Evolutionary conservation across 2,329 filamentous ascomycete genomes (phyloP).

Genomic region (Mycocentrospora acerina): DNA sequence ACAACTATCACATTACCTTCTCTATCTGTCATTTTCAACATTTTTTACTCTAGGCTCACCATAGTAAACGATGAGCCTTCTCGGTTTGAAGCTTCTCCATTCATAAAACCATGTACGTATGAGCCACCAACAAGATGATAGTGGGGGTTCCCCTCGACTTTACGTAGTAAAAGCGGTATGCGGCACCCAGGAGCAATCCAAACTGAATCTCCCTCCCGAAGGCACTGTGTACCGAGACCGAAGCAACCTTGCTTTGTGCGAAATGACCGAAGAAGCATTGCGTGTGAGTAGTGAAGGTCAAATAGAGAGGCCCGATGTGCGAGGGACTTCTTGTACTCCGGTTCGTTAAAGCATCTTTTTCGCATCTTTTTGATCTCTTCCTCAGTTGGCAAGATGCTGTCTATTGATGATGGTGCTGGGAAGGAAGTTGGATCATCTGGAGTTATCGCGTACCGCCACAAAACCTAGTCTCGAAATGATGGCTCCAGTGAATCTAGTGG

Average conservation of each 20-base stretch:
- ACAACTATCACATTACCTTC: too few species aligned
- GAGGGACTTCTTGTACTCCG: slow-evolving; percentile 2
- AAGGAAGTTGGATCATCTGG: neutral
- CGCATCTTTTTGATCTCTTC: slow-evolving; percentile 3
- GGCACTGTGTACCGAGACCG: slow-evolving; percentile 15
- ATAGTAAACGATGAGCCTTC: slow-evolving; percentile 7
- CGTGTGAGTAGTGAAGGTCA: slow-evolving; percentile 15
- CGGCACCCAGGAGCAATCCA: slow-evolving; percentile 18
- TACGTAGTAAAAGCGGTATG: slow-evolving; percentile 17
- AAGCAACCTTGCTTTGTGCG: slow-evolving; percentile 13
- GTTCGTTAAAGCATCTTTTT: neutral
- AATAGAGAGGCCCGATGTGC: slow-evolving; percentile 10
- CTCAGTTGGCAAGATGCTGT: slow-evolving; percentile 2
- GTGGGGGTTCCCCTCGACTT: slow-evolving; percentile 1
- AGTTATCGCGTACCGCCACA: slow-evolving; percentile 11
- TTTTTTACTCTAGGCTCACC: slow-evolving; percentile 14
- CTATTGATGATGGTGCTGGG: neutral
- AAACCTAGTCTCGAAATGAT: slow-evolving; percentile 15
- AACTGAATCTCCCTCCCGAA: slow-evolving; percentile 12
- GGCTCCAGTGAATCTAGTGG: neutral
- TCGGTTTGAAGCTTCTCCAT: slow-evolving; percentile 9
- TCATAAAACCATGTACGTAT: slow-evolving; percentile 21
- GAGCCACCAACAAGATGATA: slow-evolving; percentile 17
- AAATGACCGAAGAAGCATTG: slow-evolving; percentile 11
- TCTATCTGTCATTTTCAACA: too few species aligned